Base-by-base conservation (phyloP, 2,329 filamentous ascomycete genomes). In the Passalora sequoiae region DNA sequence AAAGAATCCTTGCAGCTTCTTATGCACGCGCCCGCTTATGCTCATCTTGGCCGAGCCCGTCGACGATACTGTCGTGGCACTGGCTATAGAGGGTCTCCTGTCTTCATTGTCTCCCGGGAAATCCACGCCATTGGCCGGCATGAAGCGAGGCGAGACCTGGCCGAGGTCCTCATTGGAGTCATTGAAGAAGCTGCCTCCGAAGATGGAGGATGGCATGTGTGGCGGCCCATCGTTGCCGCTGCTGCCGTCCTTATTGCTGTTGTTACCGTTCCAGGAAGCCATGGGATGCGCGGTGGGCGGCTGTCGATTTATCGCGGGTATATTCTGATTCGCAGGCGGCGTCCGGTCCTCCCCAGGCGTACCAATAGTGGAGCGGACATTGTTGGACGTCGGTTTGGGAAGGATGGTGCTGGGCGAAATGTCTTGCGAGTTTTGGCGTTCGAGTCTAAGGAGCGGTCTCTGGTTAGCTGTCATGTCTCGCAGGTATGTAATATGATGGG, bases 1-100 rank as follows among this genome's bases (percentile, higher is more conserved):
- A 67, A 96, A 94, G 63, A 96, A 91, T 30, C 84, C 86, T 61
- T 92, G 86, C 51, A 95, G 73, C 67, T 91, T 92, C 67, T 89
- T 91, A 66, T 89, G 89, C 40, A 58, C 53, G 44, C 84, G 77
- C 39, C 85, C 80, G 56, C 82, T 80, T 47, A 84, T 75, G 48
- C 80, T 82, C 50, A 81, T 77, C 67, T 82, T 83, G 9, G 30
- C 15, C 30, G 91, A 94, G 24, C 86, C 86, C 53, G 86, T 79
- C 60, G 91, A 94, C 66, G 89, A 92, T 44, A 86, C 80, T 4
- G 84, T 94, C 10, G 84, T 89, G 51, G 89, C 81, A 66, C 89
- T 96, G 28, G 89, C 89, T 38, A 88, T 77, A 3, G 92, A 97
- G 2, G 91, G 91, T 38, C 91, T 78, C 50, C 92, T 75, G 56